Percentiles rank a stretch among this genome's conserved stretches.
These are phyloP conservation scores for Fusarium avenaceum DNA, from an alignment of 2,329 filamentous ascomycete genomes.

Conservation along the genomic window DNA sequence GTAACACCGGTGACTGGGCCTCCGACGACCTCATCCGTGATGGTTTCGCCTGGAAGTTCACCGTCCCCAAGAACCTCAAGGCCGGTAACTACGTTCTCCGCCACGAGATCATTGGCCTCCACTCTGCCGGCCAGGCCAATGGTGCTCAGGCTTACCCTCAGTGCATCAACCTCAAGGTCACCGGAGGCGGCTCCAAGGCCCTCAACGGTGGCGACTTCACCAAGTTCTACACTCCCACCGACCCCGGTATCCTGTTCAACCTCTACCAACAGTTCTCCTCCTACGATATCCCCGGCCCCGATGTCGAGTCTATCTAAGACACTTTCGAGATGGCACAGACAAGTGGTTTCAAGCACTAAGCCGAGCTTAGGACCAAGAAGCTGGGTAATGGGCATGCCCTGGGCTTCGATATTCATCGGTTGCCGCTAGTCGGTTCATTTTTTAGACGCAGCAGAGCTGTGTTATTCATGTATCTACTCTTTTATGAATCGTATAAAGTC, in stretches of 20 bases:
- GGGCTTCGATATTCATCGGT: slow-evolving; percentile 20
- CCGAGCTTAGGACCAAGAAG: slow-evolving; percentile 9
- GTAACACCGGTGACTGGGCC: slow-evolving; percentile 65
- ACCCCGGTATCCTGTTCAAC: slow-evolving; percentile 55
- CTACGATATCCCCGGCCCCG: slow-evolving; percentile 54
- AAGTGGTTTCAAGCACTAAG: slow-evolving; percentile 13
- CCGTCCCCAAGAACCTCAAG: slow-evolving; percentile 61
- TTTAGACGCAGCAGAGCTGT: slow-evolving; percentile 31
- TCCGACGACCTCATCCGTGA: slow-evolving; percentile 64
- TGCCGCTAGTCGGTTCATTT: slow-evolving; percentile 33
- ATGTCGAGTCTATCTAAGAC: slow-evolving; percentile 29
- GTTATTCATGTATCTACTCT: slow-evolving; percentile 32
- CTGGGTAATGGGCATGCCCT: slow-evolving; percentile 6
- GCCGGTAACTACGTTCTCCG: slow-evolving; percentile 68
- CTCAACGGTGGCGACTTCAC: slow-evolving; percentile 52
- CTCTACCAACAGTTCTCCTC: slow-evolving; percentile 50
- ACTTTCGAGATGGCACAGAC: not conserved
- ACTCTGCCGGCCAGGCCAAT: slow-evolving; percentile 58
- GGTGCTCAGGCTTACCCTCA: slow-evolving; percentile 67
- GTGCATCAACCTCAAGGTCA: slow-evolving; percentile 64
- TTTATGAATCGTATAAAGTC: slow-evolving; percentile 26
- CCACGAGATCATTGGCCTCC: slow-evolving; percentile 69
- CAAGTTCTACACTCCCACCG: slow-evolving; percentile 53
- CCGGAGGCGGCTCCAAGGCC: slow-evolving; percentile 53
- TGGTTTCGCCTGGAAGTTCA: slow-evolving; percentile 61